These are phyloP conservation scores for Rubia tinctorum DNA, from an alignment of 305 asterid genomes.

Conservation along the genomic window DNA sequence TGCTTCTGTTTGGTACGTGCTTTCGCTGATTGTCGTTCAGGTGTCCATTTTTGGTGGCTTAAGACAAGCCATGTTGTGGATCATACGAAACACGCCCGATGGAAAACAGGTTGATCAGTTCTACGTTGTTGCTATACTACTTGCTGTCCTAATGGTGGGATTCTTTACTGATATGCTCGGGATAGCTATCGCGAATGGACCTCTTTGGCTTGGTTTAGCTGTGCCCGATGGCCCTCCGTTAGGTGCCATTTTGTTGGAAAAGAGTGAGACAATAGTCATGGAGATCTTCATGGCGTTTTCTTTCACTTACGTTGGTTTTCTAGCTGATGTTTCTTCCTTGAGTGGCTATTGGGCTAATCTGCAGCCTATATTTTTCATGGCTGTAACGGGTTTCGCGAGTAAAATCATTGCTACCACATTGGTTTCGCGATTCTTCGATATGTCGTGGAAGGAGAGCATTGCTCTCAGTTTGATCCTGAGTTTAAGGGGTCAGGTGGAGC, in stretches of 20 bases:
- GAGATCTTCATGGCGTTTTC: constrained; percentile 65
- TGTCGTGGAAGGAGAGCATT: constrained; percentile 62
- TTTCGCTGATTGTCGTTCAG: constrained; percentile 34
- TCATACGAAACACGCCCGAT: constrained; percentile 51
- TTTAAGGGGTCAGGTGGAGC: constrained; percentile 71
- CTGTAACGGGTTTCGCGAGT: constrained; percentile 31
- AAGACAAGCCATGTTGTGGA: constrained; percentile 54
- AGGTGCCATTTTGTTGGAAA: constrained; percentile 68
- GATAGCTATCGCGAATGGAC: constrained; percentile 59
- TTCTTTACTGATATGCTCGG: constrained; percentile 57
- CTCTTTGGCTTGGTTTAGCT: constrained; percentile 80
- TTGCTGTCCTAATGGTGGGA: constrained; percentile 54
- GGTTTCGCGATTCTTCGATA: constrained; percentile 35
- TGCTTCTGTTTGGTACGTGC: constrained; percentile 43
- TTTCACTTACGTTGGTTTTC: constrained; percentile 48
- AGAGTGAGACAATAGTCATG: constrained; percentile 54
- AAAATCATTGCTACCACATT: constrained; percentile 42
- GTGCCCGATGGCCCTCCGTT: constrained; percentile 85
- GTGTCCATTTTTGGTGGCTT: constrained; percentile 38
- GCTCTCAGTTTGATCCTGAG: constrained; percentile 58
- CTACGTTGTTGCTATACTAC: constrained; percentile 48
- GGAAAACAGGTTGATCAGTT: constrained; percentile 65
- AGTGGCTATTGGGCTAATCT: constrained; percentile 42
- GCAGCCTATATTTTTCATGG: constrained; percentile 43
- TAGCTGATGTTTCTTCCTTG: constrained; percentile 42